Evolutionary conservation across 345 rosid genomes (phyloP), one percentile per base, ranked within the genome.

Genomic region (Carallia brachiata): DNA sequence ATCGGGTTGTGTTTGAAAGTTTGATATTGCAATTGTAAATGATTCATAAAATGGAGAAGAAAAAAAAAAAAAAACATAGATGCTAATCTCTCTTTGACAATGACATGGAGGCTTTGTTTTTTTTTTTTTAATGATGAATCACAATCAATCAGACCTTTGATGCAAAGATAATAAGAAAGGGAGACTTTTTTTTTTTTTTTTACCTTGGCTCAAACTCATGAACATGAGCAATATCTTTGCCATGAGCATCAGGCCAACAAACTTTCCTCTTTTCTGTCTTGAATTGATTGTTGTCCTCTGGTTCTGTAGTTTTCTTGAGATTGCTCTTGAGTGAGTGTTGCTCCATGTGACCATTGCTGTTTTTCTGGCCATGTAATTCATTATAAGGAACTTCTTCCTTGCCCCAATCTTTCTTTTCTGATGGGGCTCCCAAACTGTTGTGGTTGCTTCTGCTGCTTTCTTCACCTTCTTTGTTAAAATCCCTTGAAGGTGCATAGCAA

Each of bases 221-320:
- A 83, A 88, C 83, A 77, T 84, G 90, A 62, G 90, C 90, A 76
- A 88, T 88, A 78, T 90, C 97, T 70, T 78, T 81, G 61, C 97
- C 97, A 27, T 83, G 84, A 53, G 88, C 90, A 82, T 90, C 94
- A 36, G 89, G 84, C 97, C 97, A 90, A 64, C 78, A 87, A 6
- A 90, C 97, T 83, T 84, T 88, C 83, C 87, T 88, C 78, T 65
- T 80, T 63, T 84, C 84, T 47, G 56, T 16, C n/a, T 67, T 72
- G 39, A 39, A 71, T 53, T 72, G 86, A 23, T 23, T 23, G 1
- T 53, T 48, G 50, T 47, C 39, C 36, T 63, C 76, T 30, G 47
- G 23, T 12, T 40, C 61, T 1, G 80, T 57, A 13, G 68, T 69
- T 62, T 73, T 82, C 88, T 82, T 86, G 62, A 88, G 87, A 76